Percentiles rank a stretch among this genome's conserved stretches.
Evolutionary conservation across 2,329 filamentous ascomycete genomes (phyloP).

Genomic region (Pleurostoma richardsiae): DNA sequence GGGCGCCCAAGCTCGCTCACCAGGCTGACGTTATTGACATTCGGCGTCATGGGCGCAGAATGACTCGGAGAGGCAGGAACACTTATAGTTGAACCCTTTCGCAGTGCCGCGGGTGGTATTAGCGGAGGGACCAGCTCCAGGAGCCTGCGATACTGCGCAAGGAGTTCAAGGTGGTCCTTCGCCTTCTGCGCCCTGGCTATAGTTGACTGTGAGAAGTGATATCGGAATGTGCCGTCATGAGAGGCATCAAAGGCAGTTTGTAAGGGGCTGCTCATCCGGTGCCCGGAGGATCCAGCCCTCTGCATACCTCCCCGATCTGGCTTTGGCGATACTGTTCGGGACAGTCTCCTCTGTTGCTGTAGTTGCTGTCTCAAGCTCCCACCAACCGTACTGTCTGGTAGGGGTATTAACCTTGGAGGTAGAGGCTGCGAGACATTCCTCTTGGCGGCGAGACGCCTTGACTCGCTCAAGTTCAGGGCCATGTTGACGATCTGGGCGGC

Average conservation of each 20-base stretch:
- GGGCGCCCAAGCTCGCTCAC: constrained; percentile 52
- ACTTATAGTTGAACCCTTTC: constrained; percentile 32
- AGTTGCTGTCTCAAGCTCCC: constrained; percentile 63
- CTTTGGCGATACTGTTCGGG: constrained; percentile 56
- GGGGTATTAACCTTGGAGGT: constrained; percentile 44
- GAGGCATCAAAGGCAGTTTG: constrained; percentile 41
- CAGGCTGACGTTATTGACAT: constrained; percentile 19
- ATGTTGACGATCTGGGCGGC: constrained; percentile 89
- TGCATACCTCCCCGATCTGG: constrained; percentile 37
- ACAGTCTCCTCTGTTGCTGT: constrained; percentile 64
- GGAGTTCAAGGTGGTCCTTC: constrained; percentile 78
- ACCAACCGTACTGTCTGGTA: constrained; percentile 47
- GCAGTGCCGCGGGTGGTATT: constrained; percentile 32
- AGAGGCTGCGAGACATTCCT: constrained; percentile 47
- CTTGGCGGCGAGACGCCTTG: constrained; percentile 59
- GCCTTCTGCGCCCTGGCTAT: constrained; percentile 79
- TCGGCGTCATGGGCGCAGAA: constrained; percentile 20
- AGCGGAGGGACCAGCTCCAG: constrained; percentile 76
- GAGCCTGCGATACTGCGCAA: constrained; percentile 75
- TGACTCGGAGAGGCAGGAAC: constrained; percentile 31
- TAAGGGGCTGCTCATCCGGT: constrained; percentile 36
- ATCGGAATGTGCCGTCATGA: constrained; percentile 45
- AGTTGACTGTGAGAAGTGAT: constrained; percentile 74
- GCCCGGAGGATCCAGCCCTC: constrained; percentile 30
- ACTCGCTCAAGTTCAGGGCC: constrained; percentile 84